Evolutionary conservation across 305 asterid species (phyloP).

Genomic region (Fraxinus nigra): DNA sequence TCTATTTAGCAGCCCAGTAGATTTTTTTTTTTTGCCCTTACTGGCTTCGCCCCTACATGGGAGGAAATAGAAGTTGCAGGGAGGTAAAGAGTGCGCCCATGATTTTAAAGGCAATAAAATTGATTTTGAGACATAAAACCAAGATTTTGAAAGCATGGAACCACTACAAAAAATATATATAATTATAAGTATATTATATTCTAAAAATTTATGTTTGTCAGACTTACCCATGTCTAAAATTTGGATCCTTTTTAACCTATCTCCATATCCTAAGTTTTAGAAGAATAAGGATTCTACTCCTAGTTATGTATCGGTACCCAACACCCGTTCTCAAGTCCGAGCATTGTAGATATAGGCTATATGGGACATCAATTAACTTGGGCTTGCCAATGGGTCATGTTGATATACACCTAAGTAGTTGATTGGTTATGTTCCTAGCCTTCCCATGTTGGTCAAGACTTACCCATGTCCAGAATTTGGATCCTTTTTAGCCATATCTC

Average conservation of each 20-base stretch:
- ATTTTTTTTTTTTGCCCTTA: no score
- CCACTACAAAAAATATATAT: background rate
- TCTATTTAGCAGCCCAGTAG: no score
- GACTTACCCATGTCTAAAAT: background rate
- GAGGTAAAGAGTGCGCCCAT: background rate
- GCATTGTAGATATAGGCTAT: background rate
- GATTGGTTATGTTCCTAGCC: background rate
- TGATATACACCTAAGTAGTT: background rate
- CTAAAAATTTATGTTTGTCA: background rate
- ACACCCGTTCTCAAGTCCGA: background rate
- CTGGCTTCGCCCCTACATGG: background rate
- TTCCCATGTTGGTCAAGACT: background rate
- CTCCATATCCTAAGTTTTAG: background rate
- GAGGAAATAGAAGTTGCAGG: background rate
- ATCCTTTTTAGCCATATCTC: background rate
- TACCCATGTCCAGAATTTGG: background rate
- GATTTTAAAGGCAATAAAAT: background rate
- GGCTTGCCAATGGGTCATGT: background rate
- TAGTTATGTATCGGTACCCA: background rate
- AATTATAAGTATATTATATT: background rate
- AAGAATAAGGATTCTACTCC: background rate
- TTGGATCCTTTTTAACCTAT: background rate
- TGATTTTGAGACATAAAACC: background rate
- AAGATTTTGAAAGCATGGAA: background rate
- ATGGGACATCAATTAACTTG: background rate